Evolutionary conservation across 2,329 filamentous ascomycete genomes (phyloP).

Genomic region (Pseudogymnoascus destructans): DNA sequence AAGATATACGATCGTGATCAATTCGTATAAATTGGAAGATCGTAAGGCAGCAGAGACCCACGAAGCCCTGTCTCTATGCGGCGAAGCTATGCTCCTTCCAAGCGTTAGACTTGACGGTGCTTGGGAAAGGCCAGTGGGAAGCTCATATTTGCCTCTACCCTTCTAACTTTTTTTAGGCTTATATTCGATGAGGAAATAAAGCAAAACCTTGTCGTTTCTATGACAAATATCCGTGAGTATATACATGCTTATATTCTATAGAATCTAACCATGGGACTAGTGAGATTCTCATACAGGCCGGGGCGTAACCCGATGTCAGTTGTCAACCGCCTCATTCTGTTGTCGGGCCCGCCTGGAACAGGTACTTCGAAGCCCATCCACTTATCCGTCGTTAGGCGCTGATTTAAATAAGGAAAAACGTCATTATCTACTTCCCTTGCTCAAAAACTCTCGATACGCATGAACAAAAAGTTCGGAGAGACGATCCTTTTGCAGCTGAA

Average conservation of each 20-base stretch:
- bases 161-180: constrained; percentile 15
- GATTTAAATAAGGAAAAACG: constrained; percentile 42
- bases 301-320: constrained; percentile 68
- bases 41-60: background rate
- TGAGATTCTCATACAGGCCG: constrained; percentile 16
- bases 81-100: background rate
- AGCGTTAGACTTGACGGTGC: background rate
- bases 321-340: constrained; percentile 77
- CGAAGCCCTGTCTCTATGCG: background rate
- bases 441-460: constrained; percentile 35
- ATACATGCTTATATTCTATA: constrained; percentile 15
- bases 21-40: background rate
- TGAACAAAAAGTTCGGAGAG: constrained; percentile 27
- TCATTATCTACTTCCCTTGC: constrained; percentile 95
- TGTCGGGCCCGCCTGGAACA: constrained; percentile 78
- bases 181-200: constrained; percentile 24
- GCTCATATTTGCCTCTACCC: background rate
- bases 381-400: no score
- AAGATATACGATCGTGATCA: background rate
- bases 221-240: constrained; percentile 17
- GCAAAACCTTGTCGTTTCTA: constrained; percentile 20
- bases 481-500: constrained; percentile 33
- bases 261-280: constrained; percentile 6
- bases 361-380: no score
- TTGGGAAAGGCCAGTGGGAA: background rate